Evolutionary conservation across 352 stramenopile genomes (phyloP), one percentile per base, ranked within the genome.

Genomic region (Globisporangium okanoganense): DNA sequence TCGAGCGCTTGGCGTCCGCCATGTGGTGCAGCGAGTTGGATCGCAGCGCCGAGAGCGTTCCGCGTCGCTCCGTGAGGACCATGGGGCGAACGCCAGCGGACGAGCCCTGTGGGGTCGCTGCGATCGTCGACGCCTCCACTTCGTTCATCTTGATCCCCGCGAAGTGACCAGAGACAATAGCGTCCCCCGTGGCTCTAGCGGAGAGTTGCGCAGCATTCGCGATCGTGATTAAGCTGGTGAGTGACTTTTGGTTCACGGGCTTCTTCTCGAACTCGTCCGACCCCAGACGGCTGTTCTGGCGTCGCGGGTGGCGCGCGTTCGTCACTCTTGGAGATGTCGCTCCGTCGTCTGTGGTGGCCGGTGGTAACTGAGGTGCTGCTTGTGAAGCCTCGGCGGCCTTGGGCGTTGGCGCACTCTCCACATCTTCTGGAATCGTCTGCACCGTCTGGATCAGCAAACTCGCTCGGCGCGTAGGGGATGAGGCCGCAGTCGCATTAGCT

Each of bases 41-140:
- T 36, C 67, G 70, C 8, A 88, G 65, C 9, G 69, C 53, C 10
- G 66, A 73, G 18, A 86, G 35, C 6, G 75, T 86, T 9, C 65
- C 66, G 31, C 69, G 56, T 27, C 73, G 60, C 27, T 87, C 59
- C 9, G n/a, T 73, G 51, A 18, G 69, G 25, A 70, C 20, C n/a
- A 53, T 18, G 5, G 58, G 20, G 16, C 22, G 40, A 5, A 18
- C 35, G n/a, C 49, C 49, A 40, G 29, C 18, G 49, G 2, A 24
- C 12, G 47, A 40, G 3, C 16, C 5, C 25, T 66, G 29, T 5
- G 66, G 55, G 1, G 66, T 72, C 14, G 70, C 44, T 36, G 72
- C 69, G 36, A 78, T 80, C 33, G 70, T 67, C 20, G 66, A 65
- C 8, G 67, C 59, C 24, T 71, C 58, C 22, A 73, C 43, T 20